Evolutionary conservation across 2,329 filamentous ascomycete genomes (phyloP).

Genomic region (Aspergillus sp.): DNA sequence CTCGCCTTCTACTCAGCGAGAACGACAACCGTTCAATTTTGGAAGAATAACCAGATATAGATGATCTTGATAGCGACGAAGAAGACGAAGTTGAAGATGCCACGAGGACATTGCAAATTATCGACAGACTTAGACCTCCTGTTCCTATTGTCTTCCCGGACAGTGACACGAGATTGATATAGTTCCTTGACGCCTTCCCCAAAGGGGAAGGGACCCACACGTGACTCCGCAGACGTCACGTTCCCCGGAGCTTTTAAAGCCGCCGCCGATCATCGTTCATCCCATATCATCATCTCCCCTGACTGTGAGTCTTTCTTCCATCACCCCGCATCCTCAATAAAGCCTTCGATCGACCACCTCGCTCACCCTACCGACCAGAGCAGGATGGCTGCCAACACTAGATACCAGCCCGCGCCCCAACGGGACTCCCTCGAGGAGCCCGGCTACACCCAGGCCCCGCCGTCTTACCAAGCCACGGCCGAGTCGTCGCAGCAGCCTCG

Average conservation of each 20-base stretch:
- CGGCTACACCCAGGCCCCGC: slow-evolving; percentile 72
- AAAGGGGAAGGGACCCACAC: neutral
- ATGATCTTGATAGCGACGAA: too few species aligned
- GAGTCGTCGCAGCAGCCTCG: slow-evolving; percentile 62
- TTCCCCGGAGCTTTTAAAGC: neutral
- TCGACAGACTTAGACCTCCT: too few species aligned
- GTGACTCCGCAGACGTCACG: slow-evolving; percentile 12
- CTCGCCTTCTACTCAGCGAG: too few species aligned
- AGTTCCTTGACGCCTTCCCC: too few species aligned
- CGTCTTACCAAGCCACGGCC: slow-evolving; percentile 71
- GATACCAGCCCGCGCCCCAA: slow-evolving; percentile 80
- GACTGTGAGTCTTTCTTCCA: neutral
- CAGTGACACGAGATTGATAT: too few species aligned
- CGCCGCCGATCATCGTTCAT: slow-evolving; percentile 3
- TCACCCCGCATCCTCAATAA: neutral
- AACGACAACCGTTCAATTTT: too few species aligned
- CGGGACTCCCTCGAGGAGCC: slow-evolving; percentile 79
- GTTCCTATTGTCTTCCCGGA: too few species aligned
- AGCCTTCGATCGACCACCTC: neutral
- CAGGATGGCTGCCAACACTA: slow-evolving; percentile 73
- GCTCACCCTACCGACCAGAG: neutral
- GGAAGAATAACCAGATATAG: too few species aligned
- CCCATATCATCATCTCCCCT: neutral
- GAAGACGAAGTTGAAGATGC: too few species aligned
- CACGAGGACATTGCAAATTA: too few species aligned